Percentiles rank a stretch among this genome's conserved stretches.
Conservation (phyloP, 179 eudicot species). For the Corrigiola litoralis region DNA sequence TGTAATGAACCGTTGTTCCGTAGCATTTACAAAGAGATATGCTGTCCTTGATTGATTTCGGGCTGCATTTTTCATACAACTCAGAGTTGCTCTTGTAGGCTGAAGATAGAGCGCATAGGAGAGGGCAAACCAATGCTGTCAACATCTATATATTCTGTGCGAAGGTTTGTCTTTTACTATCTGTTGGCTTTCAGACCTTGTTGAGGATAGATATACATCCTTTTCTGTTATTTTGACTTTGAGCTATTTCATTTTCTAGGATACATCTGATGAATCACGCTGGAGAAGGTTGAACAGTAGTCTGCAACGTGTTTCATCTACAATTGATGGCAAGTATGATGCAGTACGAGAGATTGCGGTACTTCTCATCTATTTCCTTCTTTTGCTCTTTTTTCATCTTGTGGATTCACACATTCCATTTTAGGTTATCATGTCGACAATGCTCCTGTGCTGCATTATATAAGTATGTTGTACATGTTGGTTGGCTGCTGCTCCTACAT, state of each 20-base stretch:
- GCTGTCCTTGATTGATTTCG: constrained; percentile 9
- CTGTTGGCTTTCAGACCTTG: constrained; percentile 2
- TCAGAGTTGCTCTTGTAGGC: constrained; percentile 52
- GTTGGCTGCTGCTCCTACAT: too few species aligned
- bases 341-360: constrained; percentile 70
- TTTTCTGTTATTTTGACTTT: too few species aligned
- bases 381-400: not conserved
- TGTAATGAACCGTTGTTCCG: not conserved
- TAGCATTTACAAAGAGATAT: not conserved
- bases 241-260: constrained; percentile 41
- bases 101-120: constrained; percentile 95
- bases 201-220: too few species aligned
- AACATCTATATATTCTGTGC: constrained; percentile 92
- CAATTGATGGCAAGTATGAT: constrained; percentile 79
- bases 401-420: not conserved
- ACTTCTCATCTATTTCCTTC: constrained; percentile 7
- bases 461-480: not conserved
- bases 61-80: constrained; percentile 1
- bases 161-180: constrained; percentile 44
- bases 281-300: constrained; percentile 80
- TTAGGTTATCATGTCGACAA: not conserved
- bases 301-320: constrained; percentile 74
- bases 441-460: not conserved
- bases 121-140: constrained; percentile 89
- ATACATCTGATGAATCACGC: constrained; percentile 71